phyloP scores from a whole-genome alignment of 2,329 filamentous ascomycete genomes.

The Aphanoascus verrucosus region DNA sequence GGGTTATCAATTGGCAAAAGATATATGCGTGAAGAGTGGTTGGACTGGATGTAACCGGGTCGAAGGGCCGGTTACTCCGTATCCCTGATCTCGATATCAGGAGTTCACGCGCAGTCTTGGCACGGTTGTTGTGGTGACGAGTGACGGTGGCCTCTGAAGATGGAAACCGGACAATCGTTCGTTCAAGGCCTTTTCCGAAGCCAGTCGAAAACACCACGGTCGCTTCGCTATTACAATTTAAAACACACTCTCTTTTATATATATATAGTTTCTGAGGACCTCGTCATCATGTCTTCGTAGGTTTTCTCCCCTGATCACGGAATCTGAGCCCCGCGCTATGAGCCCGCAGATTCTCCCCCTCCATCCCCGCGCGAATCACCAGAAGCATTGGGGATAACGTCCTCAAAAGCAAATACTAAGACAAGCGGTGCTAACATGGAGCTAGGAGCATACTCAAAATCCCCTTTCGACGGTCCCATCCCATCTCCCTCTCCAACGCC shows the following conservation, averaged over 20 bases:
- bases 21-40: too few relatives aligned
- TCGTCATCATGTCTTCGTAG: slow-evolving; percentile 14
- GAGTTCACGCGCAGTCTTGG: slow-evolving; percentile 4
- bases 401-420: not conserved
- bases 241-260: not conserved
- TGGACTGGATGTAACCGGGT: too few relatives aligned
- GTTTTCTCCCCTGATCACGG: not conserved
- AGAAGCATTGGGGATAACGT: not conserved
- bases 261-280: not conserved
- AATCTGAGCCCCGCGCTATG: not conserved
- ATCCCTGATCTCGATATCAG: not conserved
- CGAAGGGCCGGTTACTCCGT: not conserved
- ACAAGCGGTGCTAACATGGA: not conserved
- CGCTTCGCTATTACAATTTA: not conserved
- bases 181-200: not conserved
- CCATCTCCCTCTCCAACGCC: slow-evolving; percentile 65
- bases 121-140: slow-evolving; percentile 13
- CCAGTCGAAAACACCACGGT: not conserved
- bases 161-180: not conserved
- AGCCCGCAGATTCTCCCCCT: not conserved
- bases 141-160: not conserved
- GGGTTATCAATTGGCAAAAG: too few relatives aligned
- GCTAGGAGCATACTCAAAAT: slow-evolving; percentile 52
- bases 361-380: not conserved
- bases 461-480: slow-evolving; percentile 77